These are phyloP conservation scores for Trypanosoma rangeli DNA, from an alignment of 208 protist species.

Conservation along the genomic window DNA sequence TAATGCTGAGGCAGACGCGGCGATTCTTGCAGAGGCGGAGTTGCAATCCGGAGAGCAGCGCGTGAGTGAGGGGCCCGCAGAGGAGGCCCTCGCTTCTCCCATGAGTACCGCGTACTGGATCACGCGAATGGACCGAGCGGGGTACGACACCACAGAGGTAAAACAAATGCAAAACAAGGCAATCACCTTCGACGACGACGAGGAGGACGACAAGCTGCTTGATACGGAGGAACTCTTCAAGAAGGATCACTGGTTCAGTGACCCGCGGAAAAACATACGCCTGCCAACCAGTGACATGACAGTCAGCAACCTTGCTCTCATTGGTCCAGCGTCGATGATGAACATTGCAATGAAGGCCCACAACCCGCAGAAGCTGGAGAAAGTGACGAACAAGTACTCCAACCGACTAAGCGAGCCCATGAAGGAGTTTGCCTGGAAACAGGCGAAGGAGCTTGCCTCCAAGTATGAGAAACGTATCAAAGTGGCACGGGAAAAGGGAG, in stretches of 20 bases:
- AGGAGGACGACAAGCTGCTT: constrained; percentile 57
- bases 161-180: constrained; percentile 72
- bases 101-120: constrained; percentile 90
- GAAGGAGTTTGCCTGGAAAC: constrained; percentile 84
- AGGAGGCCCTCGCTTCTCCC: constrained; percentile 83
- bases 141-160: constrained; percentile 84
- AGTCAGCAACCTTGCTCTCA: constrained; percentile 74
- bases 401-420: constrained; percentile 78
- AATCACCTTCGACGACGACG: constrained; percentile 63
- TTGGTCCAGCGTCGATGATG: constrained; percentile 88
- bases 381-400: constrained; percentile 86
- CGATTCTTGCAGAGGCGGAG: constrained; percentile 45
- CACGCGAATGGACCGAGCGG: constrained; percentile 75
- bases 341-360: constrained; percentile 85
- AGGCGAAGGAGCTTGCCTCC: constrained; percentile 89
- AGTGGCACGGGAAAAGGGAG: constrained; percentile 68
- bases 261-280: constrained; percentile 78
- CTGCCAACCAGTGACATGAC: constrained; percentile 86
- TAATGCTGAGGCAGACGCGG: constrained; percentile 60
- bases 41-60: constrained; percentile 42
- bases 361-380: constrained; percentile 80
- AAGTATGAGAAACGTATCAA: constrained; percentile 84
- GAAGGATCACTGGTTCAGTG: constrained; percentile 88
- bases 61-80: constrained; percentile 65
- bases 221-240: constrained; percentile 88